phyloP scores from a whole-genome alignment of 2,329 filamentous ascomycete species.

The Talaromyces sp. region DNA sequence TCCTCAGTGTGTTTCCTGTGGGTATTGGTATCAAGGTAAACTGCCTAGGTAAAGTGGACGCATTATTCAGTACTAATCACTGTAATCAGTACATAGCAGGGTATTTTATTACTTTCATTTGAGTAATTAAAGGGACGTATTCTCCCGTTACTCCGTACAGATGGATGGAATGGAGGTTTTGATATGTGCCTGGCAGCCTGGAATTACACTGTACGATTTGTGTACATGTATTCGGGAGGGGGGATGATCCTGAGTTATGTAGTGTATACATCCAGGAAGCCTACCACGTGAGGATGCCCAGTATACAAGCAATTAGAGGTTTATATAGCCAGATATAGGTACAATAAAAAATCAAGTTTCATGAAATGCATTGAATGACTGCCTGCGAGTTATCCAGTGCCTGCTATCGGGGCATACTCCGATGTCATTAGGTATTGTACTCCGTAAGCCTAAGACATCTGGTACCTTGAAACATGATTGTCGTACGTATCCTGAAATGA shows the following conservation, averaged over 20 bases:
- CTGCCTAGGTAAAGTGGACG: background rate
- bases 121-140: background rate
- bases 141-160: background rate
- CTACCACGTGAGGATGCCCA: background rate
- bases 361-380: background rate
- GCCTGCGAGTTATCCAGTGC: background rate
- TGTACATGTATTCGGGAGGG: background rate
- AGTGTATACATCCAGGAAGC: background rate
- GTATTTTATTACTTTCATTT: background rate
- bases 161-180: constrained; percentile 6
- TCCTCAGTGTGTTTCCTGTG: constrained; percentile 6
- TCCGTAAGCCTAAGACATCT: background rate
- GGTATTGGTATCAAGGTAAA: constrained; percentile 2
- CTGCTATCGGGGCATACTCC: background rate
- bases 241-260: background rate
- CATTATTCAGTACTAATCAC: background rate
- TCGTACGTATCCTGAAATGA: background rate
- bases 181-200: constrained; percentile 4
- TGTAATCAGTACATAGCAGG: background rate
- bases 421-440: background rate
- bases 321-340: background rate
- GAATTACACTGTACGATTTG: constrained; percentile 1
- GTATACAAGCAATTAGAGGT: background rate
- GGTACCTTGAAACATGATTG: background rate
- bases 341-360: background rate